Evolutionary conservation across 768 basidiomycete species (phyloP).

Genomic region (Tylopilus plumbeoviolaceoides): DNA sequence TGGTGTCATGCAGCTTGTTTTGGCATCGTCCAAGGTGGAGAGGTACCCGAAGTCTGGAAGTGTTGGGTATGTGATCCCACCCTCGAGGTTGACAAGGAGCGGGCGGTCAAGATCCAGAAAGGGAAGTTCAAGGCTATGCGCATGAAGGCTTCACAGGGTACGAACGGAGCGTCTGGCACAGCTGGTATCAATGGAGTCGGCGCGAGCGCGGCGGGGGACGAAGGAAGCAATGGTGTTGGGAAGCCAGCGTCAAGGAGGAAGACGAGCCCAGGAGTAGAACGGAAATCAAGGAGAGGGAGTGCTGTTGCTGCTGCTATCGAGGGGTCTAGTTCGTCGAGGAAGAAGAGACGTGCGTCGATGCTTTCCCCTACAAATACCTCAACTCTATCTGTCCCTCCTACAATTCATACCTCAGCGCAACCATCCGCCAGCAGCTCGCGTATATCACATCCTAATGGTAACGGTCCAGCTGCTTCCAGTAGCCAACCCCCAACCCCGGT

Average conservation of each 20-base stretch:
- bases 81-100: slow-evolving; percentile 42
- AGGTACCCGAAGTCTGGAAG: slow-evolving; percentile 69
- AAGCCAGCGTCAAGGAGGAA: slow-evolving; percentile 31
- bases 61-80: slow-evolving; percentile 67
- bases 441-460: slow-evolving; percentile 12
- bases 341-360: slow-evolving; percentile 39
- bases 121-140: slow-evolving; percentile 34
- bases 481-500: slow-evolving; percentile 31
- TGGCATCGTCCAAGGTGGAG: slow-evolving; percentile 46
- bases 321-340: slow-evolving; percentile 29
- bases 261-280: slow-evolving; percentile 38
- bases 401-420: slow-evolving; percentile 12
- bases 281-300: slow-evolving; percentile 34
- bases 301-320: slow-evolving; percentile 35
- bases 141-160: slow-evolving; percentile 24
- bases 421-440: slow-evolving; percentile 16
- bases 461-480: background rate
- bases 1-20: slow-evolving; percentile 88
- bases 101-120: slow-evolving; percentile 44
- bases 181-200: slow-evolving; percentile 17
- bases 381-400: slow-evolving; percentile 12
- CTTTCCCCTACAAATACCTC: slow-evolving; percentile 24
- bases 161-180: slow-evolving; percentile 19
- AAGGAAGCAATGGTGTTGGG: slow-evolving; percentile 14
- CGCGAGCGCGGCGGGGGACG: slow-evolving; percentile 15